Conservation (phyloP, 2,329 filamentous ascomycete genomes). For the Ophiostoma sp. region DNA sequence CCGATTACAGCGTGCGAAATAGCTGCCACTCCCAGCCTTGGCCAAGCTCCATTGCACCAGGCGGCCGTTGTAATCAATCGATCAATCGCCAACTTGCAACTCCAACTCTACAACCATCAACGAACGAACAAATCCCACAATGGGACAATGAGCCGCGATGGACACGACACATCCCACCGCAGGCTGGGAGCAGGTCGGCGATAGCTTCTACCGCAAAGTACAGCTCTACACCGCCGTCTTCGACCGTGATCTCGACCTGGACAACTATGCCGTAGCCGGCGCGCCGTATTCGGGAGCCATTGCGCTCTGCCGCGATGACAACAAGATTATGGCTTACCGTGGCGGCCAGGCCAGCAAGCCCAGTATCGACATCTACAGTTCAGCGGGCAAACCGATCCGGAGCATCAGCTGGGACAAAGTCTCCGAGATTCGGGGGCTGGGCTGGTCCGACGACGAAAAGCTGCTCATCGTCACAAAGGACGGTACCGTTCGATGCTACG, state of each 20-base stretch:
- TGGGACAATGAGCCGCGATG: constrained; percentile 42
- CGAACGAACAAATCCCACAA: background rate
- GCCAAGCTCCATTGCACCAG: constrained; percentile 1
- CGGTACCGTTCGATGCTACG: constrained; percentile 85
- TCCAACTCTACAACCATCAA: background rate
- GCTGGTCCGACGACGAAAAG: constrained; percentile 95
- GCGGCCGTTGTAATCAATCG: constrained; percentile 1
- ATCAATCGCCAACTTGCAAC: background rate
- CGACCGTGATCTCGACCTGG: constrained; percentile 87
- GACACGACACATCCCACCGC: constrained; percentile 68
- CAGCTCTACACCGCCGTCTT: constrained; percentile 93
- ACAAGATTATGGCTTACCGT: constrained; percentile 77
- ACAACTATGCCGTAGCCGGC: constrained; percentile 88
- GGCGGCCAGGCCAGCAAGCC: constrained; percentile 71
- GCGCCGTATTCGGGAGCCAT: constrained; percentile 92
- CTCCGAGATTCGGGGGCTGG: constrained; percentile 73
- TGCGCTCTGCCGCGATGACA: constrained; percentile 85
- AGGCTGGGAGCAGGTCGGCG: constrained; percentile 91
- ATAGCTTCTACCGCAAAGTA: constrained; percentile 92
- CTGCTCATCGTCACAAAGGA: constrained; percentile 85
- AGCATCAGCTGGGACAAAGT: constrained; percentile 91
- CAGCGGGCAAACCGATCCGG: constrained; percentile 82
- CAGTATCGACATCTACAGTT: constrained; percentile 92
- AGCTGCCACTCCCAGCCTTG: background rate
- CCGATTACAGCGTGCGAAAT: background rate